Evolutionary conservation across 106 monocot species (phyloP), one percentile per base, ranked within the genome.

Genomic region (Dendrobium chrysotoxum): DNA sequence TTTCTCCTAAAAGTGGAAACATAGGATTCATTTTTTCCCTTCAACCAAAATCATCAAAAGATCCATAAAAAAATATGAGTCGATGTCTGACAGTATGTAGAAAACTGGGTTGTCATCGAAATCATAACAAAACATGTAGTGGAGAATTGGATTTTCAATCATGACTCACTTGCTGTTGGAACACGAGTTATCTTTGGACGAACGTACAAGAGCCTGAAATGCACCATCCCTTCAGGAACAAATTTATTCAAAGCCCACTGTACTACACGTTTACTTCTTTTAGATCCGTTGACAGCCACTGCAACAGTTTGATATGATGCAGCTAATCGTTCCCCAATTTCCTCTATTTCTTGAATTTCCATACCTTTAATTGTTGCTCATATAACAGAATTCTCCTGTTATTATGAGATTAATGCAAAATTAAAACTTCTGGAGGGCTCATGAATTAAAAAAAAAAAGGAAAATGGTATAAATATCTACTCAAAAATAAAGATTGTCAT

Each of bases 171-270:
- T 78, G 88, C 88, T 47, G 87, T 91, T 2, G 90, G 91, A 75
- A 91, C 81, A 82, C 76, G 41, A 39, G 81, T 87, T 55, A 86
- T 85, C 78, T 70, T 82, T 11, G 95, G 76, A 40, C 81, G 85
- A 50, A 95, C 81, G 84, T 95, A 85, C 54, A 95, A 57, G 71
- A 95, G 82, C 85, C 79, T 85, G 78, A 92, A 81, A 31, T 80
- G 74, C 77, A 86, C 73, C 54, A 78, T 88, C 25, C 93, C 86
- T 78, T 95, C 89, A n/a, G 83, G 80, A 38, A 75, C 54, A 77
- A 95, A 91, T 80, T 93, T 95, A 20, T 95, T 87, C 85, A 95
- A 80, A 30, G 95, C 89, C 95, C 95, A 95, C 71, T 83, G 86
- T 18, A 91, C 67, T 18, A 87, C 91, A 72, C 86, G 65, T 77